Conservation (phyloP, 2,329 filamentous ascomycete genomes). For the Alternaria rosae region DNA sequence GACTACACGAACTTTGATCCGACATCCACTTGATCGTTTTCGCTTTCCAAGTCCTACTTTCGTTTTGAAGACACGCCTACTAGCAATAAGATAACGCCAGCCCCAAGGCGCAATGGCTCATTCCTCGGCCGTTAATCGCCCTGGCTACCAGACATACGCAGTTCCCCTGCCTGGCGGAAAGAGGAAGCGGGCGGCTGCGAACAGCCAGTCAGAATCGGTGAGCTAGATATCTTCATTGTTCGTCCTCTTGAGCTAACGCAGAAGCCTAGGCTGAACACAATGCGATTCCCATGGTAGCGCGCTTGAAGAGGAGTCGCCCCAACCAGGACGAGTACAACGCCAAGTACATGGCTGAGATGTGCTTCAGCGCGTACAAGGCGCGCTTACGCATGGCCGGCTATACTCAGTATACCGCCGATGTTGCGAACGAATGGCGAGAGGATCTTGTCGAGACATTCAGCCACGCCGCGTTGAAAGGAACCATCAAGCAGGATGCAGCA, state of each 20-base stretch:
- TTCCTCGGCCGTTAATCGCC: background rate
- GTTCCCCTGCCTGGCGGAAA: background rate
- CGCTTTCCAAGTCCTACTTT: background rate
- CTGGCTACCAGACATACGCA: background rate
- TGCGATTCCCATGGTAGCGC: background rate
- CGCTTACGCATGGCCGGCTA: background rate
- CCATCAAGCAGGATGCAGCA: background rate
- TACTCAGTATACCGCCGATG: background rate
- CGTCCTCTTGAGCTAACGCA: background rate
- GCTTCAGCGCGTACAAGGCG: slow-evolving; percentile 2
- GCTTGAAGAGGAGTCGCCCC: background rate
- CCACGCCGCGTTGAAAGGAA: background rate
- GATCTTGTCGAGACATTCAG: slow-evolving; percentile 8
- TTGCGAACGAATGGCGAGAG: slow-evolving; percentile 3
- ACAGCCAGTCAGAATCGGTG: background rate
- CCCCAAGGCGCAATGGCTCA: background rate
- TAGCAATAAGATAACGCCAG: background rate
- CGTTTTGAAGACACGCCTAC: background rate
- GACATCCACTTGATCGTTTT: background rate
- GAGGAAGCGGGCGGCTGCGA: background rate
- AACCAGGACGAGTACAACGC: slow-evolving; percentile 4
- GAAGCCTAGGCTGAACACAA: background rate
- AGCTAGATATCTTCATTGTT: background rate
- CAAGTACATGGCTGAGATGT: slow-evolving; percentile 14
- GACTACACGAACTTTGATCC: background rate